A percentile compares a stretch with the other conserved stretches of the same genome.
phyloP scores from a whole-genome alignment of 2,329 filamentous ascomycete species.

The Colletotrichum destructivum region DNA sequence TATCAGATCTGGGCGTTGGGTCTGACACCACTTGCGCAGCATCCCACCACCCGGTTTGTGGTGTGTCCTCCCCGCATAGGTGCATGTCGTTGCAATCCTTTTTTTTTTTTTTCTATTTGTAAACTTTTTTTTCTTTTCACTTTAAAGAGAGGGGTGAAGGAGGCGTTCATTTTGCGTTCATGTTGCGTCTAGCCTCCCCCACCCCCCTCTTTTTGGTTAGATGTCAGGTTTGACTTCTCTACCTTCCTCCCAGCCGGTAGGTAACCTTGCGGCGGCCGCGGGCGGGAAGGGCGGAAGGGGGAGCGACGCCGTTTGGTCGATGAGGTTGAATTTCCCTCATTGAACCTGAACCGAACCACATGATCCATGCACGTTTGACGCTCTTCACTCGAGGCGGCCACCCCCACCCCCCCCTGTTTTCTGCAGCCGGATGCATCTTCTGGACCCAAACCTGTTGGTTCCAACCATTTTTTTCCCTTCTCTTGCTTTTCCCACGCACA shows the following conservation, averaged over 20 bases:
- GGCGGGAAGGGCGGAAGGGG: background rate
- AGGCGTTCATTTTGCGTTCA: background rate
- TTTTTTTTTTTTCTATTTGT: too few relatives aligned
- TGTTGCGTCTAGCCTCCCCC: background rate
- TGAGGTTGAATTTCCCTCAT: background rate
- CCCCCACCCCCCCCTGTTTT: background rate
- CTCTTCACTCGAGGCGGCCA: background rate
- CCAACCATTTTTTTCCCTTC: background rate
- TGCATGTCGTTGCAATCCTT: conserved; percentile 25
- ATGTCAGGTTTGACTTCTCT: conserved; percentile 20
- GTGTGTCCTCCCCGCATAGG: conserved; percentile 9
- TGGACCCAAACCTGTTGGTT: conserved; percentile 26
- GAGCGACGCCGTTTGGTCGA: conserved; percentile 2
- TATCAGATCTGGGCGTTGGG: conserved; percentile 21
- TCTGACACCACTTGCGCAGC: conserved; percentile 18
- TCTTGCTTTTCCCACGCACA: background rate
- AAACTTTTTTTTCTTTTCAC: too few relatives aligned
- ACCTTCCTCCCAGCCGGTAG: background rate
- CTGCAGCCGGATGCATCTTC: conserved; percentile 10
- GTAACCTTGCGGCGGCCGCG: background rate
- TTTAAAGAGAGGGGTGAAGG: too few relatives aligned
- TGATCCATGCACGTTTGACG: background rate
- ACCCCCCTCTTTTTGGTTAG: background rate
- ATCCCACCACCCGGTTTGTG: conserved; percentile 17
- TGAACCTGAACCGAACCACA: background rate